Evolutionary conservation across 179 eudicot species (phyloP).

Genomic region (Pouteria campechiana): DNA sequence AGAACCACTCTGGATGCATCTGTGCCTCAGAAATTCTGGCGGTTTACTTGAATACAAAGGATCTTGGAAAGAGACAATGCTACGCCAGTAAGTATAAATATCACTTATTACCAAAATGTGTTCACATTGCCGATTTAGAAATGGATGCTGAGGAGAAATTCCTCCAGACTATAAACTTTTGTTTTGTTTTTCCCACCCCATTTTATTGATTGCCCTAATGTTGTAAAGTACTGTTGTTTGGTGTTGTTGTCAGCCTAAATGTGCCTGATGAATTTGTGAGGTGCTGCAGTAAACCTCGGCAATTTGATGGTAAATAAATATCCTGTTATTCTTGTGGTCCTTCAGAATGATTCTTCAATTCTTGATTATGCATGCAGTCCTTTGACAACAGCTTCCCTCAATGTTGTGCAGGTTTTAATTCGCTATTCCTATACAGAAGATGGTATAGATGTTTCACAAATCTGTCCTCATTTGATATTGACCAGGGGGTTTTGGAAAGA

Average conservation of each 20-base stretch:
- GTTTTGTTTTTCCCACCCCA: too few species aligned
- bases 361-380: neutral
- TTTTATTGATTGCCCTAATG: too few species aligned
- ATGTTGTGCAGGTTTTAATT: conserved; percentile 64
- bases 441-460: conserved; percentile 71
- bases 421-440: conserved; percentile 70
- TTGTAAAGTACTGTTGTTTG: too few species aligned
- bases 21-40: conserved; percentile 49
- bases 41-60: conserved; percentile 72
- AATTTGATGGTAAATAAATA: conserved; percentile 59
- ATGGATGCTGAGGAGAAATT: too few species aligned
- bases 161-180: too few species aligned
- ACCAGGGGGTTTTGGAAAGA: conserved; percentile 77
- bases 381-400: neutral
- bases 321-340: neutral
- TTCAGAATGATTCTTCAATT: neutral
- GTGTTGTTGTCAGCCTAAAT: conserved; percentile 26
- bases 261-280: conserved; percentile 22
- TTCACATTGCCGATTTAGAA: too few species aligned
- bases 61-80: conserved; percentile 83
- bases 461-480: conserved; percentile 61
- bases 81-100: conserved; percentile 45
- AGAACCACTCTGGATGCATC: conserved; percentile 95
- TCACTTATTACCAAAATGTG: too few species aligned
- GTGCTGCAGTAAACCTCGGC: conserved; percentile 28